Base-by-base conservation (phyloP, 2,329 filamentous ascomycete genomes). In the Penicillium polonicum region DNA sequence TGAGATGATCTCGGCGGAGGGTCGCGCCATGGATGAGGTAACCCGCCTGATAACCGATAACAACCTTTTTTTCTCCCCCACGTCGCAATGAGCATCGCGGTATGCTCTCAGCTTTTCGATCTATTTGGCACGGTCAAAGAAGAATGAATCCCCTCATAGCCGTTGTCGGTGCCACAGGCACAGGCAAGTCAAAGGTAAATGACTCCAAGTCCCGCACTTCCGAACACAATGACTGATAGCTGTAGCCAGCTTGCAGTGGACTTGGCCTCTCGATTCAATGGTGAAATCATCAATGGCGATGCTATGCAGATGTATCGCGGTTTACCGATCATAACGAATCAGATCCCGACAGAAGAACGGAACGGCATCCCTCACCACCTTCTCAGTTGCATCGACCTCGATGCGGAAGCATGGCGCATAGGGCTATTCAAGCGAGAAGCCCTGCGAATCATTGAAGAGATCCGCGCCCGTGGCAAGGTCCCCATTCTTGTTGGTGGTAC, bases 251-350 rank as follows among this genome's bases (percentile, higher is more conserved):
- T 97, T 64, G 94, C 94, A 9, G 88, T 99, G 41, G 91, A 96
- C 62, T 78, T 99, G 51, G 94, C 95, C 1, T 82, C 82, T 42
- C 85, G 83, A 23, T 92, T 92, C 76, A 88, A 94, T 74, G 94
- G 95, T 70, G 94, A 99, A 75, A 85, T 99, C 52, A 92, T 99
- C 77, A 99, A 99, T 72, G 91, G 91, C 46, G 94, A 99, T 80
- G 94, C 94, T 39, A 96, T 99, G 92, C 94, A 99, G 73, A 87
- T 99, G 77, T 99, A 99, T 74, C 83, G 85, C 52, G 94, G 94
- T 3, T 79, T 99, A 43, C 92, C 94, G 5, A 88, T 97, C 62
- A 93, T 97, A 66, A 99, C 94, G 27, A 99, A 99, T 74, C 96
- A 97, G 72, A 89, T 97, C 58, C 85, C 90, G 0, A 52, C 71